Evolutionary conservation across 257 asterid genomes (phyloP).

Genomic region (Jaltomata sinuosa): DNA sequence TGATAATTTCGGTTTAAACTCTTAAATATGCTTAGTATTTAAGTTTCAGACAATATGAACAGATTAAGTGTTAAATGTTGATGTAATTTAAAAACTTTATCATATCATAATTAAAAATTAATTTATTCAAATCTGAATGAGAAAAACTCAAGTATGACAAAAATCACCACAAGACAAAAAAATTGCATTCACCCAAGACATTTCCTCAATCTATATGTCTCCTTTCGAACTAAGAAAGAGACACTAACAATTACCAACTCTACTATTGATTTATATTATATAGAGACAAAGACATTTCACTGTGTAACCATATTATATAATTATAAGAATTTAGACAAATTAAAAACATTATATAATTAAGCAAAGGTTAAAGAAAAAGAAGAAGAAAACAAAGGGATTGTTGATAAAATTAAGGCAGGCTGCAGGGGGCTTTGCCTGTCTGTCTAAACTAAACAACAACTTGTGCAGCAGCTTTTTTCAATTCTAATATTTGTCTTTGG

Average conservation of each 20-base stretch:
- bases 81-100: background rate
- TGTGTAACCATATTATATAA: background rate
- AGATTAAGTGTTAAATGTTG: background rate
- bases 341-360: background rate
- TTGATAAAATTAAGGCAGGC: background rate
- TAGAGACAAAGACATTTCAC: background rate
- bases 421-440: background rate
- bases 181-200: background rate
- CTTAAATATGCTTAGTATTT: no score
- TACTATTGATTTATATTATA: background rate
- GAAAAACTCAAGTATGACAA: background rate
- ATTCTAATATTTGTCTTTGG: background rate
- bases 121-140: background rate
- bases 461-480: background rate
- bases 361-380: background rate
- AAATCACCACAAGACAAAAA: background rate
- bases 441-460: background rate
- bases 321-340: background rate
- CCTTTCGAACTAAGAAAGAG: background rate
- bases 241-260: background rate
- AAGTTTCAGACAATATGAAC: no score
- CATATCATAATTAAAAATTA: background rate
- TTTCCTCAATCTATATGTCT: background rate
- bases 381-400: background rate
- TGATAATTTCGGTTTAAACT: no score